Percentiles rank a stretch among this genome's conserved stretches.
Evolutionary conservation across 305 asterid species (phyloP).

Genomic region (Rubia peregrina): DNA sequence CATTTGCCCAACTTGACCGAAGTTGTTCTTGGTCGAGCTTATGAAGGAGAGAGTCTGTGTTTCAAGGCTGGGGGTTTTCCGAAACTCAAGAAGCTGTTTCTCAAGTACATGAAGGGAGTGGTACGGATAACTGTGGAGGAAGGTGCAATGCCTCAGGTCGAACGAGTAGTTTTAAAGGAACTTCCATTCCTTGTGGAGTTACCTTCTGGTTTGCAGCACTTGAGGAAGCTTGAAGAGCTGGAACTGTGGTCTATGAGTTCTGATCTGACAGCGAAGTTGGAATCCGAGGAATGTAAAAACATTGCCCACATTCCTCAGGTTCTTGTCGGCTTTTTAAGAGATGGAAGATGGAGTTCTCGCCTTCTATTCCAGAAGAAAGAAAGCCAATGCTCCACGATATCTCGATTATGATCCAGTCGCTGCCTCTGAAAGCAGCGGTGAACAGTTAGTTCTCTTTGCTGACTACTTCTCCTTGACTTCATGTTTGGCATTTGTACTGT

Average conservation of each 20-base stretch:
- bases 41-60: not conserved
- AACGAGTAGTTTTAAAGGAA: not conserved
- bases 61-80: not conserved
- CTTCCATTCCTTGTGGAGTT: not conserved
- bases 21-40: not conserved
- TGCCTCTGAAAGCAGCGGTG: not conserved
- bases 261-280: not conserved
- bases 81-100: not conserved
- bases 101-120: not conserved
- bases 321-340: not conserved
- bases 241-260: constrained; percentile 1
- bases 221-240: constrained; percentile 1
- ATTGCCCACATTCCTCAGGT: not conserved
- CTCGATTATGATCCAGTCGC: not conserved
- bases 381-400: not conserved
- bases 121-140: not conserved
- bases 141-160: not conserved
- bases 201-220: constrained; percentile 4
- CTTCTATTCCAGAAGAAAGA: not conserved
- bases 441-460: not conserved
- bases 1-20: not conserved
- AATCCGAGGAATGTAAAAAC: not conserved
- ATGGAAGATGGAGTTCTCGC: constrained; percentile 1
- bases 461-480: not conserved
- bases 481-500: not conserved